Evolutionary conservation across 441 rosid species (phyloP).

Genomic region (Gossypium lobatum): DNA sequence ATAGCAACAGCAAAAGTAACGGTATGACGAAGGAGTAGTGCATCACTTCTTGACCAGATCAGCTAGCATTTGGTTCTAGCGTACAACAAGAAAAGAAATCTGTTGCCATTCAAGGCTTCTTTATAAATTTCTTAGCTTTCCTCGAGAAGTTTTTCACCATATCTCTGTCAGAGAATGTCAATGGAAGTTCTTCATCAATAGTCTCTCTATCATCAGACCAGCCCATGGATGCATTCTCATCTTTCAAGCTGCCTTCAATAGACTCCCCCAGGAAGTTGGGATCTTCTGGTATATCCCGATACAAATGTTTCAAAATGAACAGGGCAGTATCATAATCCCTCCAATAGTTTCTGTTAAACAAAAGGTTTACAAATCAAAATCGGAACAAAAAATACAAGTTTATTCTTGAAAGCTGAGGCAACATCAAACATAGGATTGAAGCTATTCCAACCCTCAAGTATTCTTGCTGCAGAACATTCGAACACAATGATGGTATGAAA

Average conservation of each 20-base stretch:
- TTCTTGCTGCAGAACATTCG: background rate
- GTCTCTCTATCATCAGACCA: constrained; percentile 46
- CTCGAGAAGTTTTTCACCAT: constrained; percentile 48
- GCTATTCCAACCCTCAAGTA: background rate
- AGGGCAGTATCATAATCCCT: constrained; percentile 93
- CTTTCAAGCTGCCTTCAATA: constrained; percentile 26
- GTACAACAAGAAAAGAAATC: background rate
- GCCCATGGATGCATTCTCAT: constrained; percentile 25
- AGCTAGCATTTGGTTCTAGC: background rate
- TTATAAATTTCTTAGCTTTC: constrained; percentile 46
- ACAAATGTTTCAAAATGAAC: constrained; percentile 79
- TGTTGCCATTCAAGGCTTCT: constrained; percentile 21
- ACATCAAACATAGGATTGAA: background rate
- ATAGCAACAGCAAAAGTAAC: background rate
- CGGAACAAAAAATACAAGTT: background rate
- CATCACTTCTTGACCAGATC: background rate
- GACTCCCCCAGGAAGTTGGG: constrained; percentile 28
- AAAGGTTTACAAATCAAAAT: constrained; percentile 12
- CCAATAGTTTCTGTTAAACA: constrained; percentile 77
- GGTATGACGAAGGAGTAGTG: background rate
- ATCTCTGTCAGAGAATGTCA: constrained; percentile 61
- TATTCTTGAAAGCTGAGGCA: background rate
- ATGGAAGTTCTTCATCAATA: constrained; percentile 72
- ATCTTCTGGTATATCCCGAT: constrained; percentile 64
- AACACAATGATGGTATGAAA: background rate